Base-by-base conservation (phyloP, 1,284 basidiomycete species). In the Omphalotus olearius region DNA sequence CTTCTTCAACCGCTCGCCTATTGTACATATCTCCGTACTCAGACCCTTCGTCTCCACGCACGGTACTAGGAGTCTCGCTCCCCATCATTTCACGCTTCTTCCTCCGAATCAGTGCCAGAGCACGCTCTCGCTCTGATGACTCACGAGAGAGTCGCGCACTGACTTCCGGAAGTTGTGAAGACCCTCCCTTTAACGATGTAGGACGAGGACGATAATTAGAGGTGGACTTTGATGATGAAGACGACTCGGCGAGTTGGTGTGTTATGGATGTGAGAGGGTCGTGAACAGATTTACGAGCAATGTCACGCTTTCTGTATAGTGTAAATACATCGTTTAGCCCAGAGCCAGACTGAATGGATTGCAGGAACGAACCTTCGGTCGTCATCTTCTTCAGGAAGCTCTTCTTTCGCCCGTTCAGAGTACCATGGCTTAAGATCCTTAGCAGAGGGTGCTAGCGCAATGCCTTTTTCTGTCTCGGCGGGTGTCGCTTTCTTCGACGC, bases 341-440 rank as follows among this genome's bases (percentile, higher is more conserved):
- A 51, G 40, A 53, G 44, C 39, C 42, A 30, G 23, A 13, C 54
- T 42, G 50, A 64, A 35, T 37, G 23, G 25, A 36, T 10, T 45
- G 16, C 6, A 16, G n/a, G 10, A 13, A 38, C 58, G 20, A 50
- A 69, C 67, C 59, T 59, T 64, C 68, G 63, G 47, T 63, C 56
- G 25, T 59, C 57, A 10, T 61, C 52, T 14, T 64, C 61, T 11
- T 56, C 56, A 16, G 46, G 39, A 25, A 37, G 46, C 42, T 55
- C 30, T 30, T 39, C 2, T 17, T 57, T 40, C 9, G 45, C 46
- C 23, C 59, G 56, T 38, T 69, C 71, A 1, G 81, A 80, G 63
- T 91, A 91, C 88, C 88, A 91, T 2, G 88, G 87, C 20, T 80
- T 82, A 13, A 88, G 75, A 56, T 91, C 88, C 58, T 88, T 85